These are phyloP conservation scores for Xylaria hypoxylon DNA, from an alignment of 2,329 filamentous ascomycete genomes.

Conservation along the genomic window DNA sequence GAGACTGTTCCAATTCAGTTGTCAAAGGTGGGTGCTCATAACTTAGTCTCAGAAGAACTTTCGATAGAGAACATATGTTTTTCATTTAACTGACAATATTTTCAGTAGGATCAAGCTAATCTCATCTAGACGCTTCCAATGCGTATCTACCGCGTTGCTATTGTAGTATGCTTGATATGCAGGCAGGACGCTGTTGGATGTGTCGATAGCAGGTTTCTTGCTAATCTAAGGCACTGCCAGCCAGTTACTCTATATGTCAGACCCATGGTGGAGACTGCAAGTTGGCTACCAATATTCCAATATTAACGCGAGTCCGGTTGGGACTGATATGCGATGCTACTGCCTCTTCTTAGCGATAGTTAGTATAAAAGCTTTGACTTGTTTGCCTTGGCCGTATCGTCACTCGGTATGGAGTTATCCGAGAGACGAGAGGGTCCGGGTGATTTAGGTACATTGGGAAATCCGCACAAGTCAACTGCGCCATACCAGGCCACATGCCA, in stretches of 20 bases:
- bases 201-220: neutral
- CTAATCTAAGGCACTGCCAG: neutral
- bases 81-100: slow-evolving; percentile 9
- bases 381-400: neutral
- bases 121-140: neutral
- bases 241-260: neutral
- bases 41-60: neutral
- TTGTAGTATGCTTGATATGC: neutral
- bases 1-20: neutral
- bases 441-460: neutral
- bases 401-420: neutral
- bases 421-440: neutral
- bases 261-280: neutral
- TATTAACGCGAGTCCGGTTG: neutral
- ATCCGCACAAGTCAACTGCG: neutral
- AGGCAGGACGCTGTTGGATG: neutral
- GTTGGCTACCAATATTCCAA: neutral
- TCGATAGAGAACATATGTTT: neutral
- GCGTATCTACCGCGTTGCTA: neutral
- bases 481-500: neutral
- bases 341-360: neutral
- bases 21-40: slow-evolving; percentile 12
- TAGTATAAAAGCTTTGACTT: neutral
- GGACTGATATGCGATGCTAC: neutral
- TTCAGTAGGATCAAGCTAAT: neutral